Evolutionary conservation across 257 asterid species (phyloP).

Genomic region (Euphrasia confusa): DNA sequence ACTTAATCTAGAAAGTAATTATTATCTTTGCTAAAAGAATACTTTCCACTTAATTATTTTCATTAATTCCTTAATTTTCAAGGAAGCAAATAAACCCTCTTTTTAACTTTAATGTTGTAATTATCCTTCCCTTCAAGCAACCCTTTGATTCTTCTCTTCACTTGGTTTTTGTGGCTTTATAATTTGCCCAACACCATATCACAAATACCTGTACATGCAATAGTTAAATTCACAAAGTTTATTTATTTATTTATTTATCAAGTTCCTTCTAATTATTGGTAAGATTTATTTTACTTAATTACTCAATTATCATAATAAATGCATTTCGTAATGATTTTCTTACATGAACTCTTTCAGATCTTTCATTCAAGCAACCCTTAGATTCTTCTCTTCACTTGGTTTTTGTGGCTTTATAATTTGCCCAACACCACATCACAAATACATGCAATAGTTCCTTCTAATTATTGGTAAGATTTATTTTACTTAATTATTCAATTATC

Average conservation of each 20-base stretch:
- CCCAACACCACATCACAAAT: neutral
- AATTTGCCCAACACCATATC: slow-evolving; percentile 6
- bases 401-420: slow-evolving; percentile 25
- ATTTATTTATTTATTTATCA: neutral
- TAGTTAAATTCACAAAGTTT: slow-evolving; percentile 12
- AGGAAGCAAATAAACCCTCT: slow-evolving; percentile 24
- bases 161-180: slow-evolving; percentile 20
- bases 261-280: neutral
- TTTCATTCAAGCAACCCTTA: slow-evolving; percentile 35
- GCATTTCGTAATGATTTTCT: too few species aligned
- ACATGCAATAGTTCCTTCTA: slow-evolving; percentile 8
- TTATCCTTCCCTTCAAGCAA: slow-evolving; percentile 31
- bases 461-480: neutral
- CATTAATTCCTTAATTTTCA: slow-evolving; percentile 30
- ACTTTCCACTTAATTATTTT: slow-evolving; percentile 3
- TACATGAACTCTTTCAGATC: too few species aligned
- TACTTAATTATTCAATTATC: neutral
- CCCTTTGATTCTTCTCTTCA: slow-evolving; percentile 40
- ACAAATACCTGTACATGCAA: slow-evolving; percentile 17
- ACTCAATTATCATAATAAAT: too few species aligned
- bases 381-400: slow-evolving; percentile 32
- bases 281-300: neutral
- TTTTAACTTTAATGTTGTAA: slow-evolving; percentile 8
- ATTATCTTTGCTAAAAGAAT: neutral
- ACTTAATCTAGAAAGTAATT: too few species aligned